phyloP scores from a whole-genome alignment of 306 rosid species.

The Trifolium repens region DNA sequence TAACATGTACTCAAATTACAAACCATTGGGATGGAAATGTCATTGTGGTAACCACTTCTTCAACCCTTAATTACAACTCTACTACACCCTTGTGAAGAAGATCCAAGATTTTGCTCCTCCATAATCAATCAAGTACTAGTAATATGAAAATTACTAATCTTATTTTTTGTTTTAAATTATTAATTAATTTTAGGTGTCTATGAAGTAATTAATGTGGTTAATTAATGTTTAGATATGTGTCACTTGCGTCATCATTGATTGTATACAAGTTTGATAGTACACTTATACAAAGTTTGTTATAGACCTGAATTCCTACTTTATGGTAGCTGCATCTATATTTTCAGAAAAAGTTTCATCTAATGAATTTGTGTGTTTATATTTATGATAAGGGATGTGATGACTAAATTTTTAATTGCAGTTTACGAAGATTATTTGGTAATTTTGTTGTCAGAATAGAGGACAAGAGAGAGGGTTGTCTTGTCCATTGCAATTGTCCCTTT shows the following conservation, averaged over 20 bases:
- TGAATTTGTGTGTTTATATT: conserved; percentile 7
- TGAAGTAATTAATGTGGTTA: conserved; percentile 1
- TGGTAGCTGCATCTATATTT: conserved; percentile 38
- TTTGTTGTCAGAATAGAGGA: conserved; percentile 22
- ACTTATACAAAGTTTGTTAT: conserved; percentile 59
- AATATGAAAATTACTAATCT: conserved; percentile 24
- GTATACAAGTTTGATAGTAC: conserved; percentile 56
- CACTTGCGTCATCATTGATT: conserved; percentile 51
- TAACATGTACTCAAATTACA: conserved; percentile 86
- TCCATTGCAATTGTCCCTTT: conserved; percentile 17
- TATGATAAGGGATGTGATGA: background rate
- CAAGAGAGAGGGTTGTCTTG: conserved; percentile 31
- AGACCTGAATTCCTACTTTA: conserved; percentile 40
- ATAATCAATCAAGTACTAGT: background rate
- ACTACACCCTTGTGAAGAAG: background rate
- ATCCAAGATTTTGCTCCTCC: conserved; percentile 2
- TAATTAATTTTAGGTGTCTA: background rate
- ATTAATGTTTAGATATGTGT: conserved; percentile 34
- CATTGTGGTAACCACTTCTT: conserved; percentile 76
- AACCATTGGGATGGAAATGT: conserved; percentile 98
- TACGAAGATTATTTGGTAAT: conserved; percentile 21
- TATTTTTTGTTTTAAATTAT: background rate
- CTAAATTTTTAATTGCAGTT: background rate
- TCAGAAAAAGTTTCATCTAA: conserved; percentile 2
- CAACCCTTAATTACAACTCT: conserved; percentile 60